Base-by-base conservation (phyloP, 139 green algal species). In the Parachlorella kessleri region DNA sequence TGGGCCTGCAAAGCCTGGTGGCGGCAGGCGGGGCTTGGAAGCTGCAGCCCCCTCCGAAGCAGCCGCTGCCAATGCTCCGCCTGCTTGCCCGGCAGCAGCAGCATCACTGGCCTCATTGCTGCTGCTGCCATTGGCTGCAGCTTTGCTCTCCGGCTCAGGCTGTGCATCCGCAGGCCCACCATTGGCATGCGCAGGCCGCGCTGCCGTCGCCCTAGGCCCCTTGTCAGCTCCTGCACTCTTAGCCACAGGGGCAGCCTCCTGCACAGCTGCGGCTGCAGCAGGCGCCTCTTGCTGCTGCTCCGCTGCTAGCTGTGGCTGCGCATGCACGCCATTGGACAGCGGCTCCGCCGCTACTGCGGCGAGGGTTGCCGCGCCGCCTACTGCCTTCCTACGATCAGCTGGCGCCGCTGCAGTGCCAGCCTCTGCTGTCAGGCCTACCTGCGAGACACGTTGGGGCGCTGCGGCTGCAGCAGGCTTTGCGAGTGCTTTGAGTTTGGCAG, bases 401-500 rank as follows among this genome's bases (percentile, higher is more conserved):
- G 54, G 28, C 0, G 37, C 37, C 1, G 38, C 37, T 24, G 68
- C 54, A 26, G 23, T 66, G 32, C 5, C 41, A 24, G 41, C 28
- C 23, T 26, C 26, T 21, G 39, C 26, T 39, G 54, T 21, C 35
- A 7, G 41, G 9, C 30, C 59, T 26, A 67, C 18, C 23, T 10
- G 23, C 23, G 1, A 14, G 37, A 6, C 7, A 32, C 32, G 33
- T n/a, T 24, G 54, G 66, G 0, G 74, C 48, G 21, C 48, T 73
- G 39, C 28, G 48, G 67, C 53, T 40, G 75, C 75, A 53, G 37
- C 76, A n/a, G 41, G 71, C 71, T 67, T 23, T 42, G 71, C 54
- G 53, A 76, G 70, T 23, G 80, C 35, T 21, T 78, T 87, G 30
- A 87, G 67, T 42, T 87, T 87, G 63, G 41, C 72, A 6, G 82